Evolutionary conservation across 176 grass and related monocot species (phyloP), one percentile per base, ranked within the genome.

Genomic region (Zizania latifolia): DNA sequence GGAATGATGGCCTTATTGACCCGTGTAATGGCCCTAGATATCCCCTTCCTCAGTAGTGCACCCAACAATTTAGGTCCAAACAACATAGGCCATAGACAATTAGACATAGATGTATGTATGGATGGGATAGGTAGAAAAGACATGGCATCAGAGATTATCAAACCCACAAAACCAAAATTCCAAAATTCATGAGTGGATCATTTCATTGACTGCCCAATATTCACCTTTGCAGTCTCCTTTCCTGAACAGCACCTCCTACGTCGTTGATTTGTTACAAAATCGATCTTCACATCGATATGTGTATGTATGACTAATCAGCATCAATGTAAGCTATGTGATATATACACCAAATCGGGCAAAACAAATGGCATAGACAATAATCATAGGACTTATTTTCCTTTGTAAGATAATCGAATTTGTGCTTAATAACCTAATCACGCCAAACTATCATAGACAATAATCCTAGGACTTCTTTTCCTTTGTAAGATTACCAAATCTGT

Each of bases 1-100:
- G 27, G 65, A 38, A 82, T 87, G 65, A 82, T 87, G 58, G 48
- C 37, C 46, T 37, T n/a, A 16, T 62, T 69, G 84, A 86, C 74
- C 19, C 33, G 50, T 29, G 26, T 12, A 23, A 16, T 17, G 7
- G 45, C 70, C 7, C 11, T 57, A 78, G 4, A 36, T 50, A 79
- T 53, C 28, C 29, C 34, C 70, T 61, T 16, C 53, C 34, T 70
- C 11, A 6, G 55, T 76, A 70, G 36, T 81, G 78, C 84, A 77
- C 16, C 59, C 56, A 30, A 36, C 30, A 44, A 86, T 46, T 77
- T 82, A 77, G 78, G 84, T 70, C 72, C 75, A 30, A 58, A 57
- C 44, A 35, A 38, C 64, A 8, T 46, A 27, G 65, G 27, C 58
- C n/a, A n/a, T n/a, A n/a, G n/a, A n/a, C n/a, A n/a, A n/a, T n/a